Base-by-base conservation (phyloP, 164 flowering plant genomes). In the Aristolochia fimbriata region DNA sequence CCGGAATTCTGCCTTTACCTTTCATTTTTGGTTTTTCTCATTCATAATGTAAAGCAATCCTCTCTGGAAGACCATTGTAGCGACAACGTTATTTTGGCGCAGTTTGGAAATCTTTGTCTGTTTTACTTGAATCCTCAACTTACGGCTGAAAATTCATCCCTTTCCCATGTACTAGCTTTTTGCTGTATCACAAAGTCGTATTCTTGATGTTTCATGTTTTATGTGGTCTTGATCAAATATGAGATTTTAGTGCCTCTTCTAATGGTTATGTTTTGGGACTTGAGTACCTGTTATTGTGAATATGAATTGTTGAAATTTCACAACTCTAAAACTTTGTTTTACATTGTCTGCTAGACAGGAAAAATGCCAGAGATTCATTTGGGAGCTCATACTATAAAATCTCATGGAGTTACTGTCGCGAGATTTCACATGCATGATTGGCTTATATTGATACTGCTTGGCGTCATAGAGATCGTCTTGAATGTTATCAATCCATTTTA, bases 361-460 rank as follows among this genome's bases (percentile, higher is more conserved):
- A 62, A 52, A 51, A 62, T 62, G 72, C 60, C 60, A 58, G 70
- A 74, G n/a, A 57, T 57, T 48, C 71, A 65, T 46, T 54, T 59
- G 47, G 72, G 64, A 25, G 41, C 72, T 24, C 78, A 74, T 43
- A 71, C 78, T 22, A 61, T 83, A 1, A 72, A 57, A 68, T 73
- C 85, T 23, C 91, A 84, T 78, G 88, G 88, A 60, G 48, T 57
- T 60, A 45, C 68, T 57, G 68, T 74, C 46, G 68, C 73, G 30
- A 71, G 68, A 61, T 9, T 43, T 15, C 75, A 74, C 59, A 69
- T 65, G 81, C 84, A 83, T 41, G 97, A 91, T 62, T 91, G 97
- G 97, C 53, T 91, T 17, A 84, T 86, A 59, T 60, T 91, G 60
- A 2, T 87, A 37, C 78, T 91, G 59, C 88, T 91, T 64, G 83